These are phyloP conservation scores for Dryadomyces quercus-mongolicae DNA, from an alignment of 2,329 filamentous ascomycete species.

Conservation along the genomic window DNA sequence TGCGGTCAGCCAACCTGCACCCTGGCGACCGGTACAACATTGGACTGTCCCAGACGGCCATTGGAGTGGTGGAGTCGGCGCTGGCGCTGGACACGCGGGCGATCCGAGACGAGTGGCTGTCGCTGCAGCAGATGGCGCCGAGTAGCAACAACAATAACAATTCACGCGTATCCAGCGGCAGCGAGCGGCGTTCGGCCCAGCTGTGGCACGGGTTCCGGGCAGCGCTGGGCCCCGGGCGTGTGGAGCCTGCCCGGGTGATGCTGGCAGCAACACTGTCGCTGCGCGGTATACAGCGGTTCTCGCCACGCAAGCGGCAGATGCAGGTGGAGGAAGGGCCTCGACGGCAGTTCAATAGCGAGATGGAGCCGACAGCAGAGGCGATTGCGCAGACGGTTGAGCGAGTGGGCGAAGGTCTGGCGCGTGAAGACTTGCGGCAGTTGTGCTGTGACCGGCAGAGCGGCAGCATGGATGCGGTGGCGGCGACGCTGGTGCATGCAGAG, in stretches of 20 bases:
- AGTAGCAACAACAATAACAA: conserved; percentile 36
- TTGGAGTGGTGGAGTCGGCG: conserved; percentile 54
- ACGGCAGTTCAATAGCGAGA: conserved; percentile 65
- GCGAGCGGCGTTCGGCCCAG: conserved; percentile 57
- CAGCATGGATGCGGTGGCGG: conserved; percentile 62
- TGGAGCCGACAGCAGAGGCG: conserved; percentile 40
- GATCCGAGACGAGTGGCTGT: conserved; percentile 54
- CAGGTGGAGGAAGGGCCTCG: conserved; percentile 32
- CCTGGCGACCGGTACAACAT: conserved; percentile 31
- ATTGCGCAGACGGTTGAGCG: conserved; percentile 67
- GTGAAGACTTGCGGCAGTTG: conserved; percentile 58
- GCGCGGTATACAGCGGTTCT: conserved; percentile 64
- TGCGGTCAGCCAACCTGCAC: conserved; percentile 36
- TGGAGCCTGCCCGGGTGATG: conserved; percentile 64
- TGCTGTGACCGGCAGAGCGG: conserved; percentile 49
- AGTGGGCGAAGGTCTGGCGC: conserved; percentile 58
- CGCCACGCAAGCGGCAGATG: conserved; percentile 34
- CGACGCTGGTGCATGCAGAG: conserved; percentile 71
- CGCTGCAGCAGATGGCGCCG: conserved; percentile 46
- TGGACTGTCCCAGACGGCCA: conserved; percentile 40
- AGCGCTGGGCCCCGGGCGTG: conserved; percentile 51
- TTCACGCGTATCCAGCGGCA: conserved; percentile 44
- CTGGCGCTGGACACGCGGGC: conserved; percentile 61
- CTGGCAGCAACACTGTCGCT: conserved; percentile 59
- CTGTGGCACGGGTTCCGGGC: conserved; percentile 70